Percentiles rank a stretch among this genome's conserved stretches.
phyloP scores from a whole-genome alignment of 2,329 filamentous ascomycete species.

The Exophiala lecanii-corni region DNA sequence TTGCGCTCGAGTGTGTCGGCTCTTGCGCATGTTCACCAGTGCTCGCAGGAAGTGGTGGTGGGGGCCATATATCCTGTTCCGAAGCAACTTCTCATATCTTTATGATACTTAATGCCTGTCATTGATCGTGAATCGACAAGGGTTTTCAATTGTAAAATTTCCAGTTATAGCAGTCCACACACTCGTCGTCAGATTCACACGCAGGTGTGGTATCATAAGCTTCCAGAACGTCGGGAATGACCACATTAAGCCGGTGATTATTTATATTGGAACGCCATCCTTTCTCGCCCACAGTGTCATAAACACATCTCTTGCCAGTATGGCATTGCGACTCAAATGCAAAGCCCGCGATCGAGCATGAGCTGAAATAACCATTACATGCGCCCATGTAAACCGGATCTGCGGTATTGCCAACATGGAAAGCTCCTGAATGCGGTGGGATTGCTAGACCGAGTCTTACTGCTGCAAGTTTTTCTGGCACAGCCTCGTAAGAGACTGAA shows the following conservation, averaged over 20 bases:
- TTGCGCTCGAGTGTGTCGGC: no score
- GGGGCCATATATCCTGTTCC: no score
- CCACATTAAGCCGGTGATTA: constrained; percentile 23
- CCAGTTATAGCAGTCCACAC: constrained; percentile 24
- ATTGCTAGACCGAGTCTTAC: constrained; percentile 18
- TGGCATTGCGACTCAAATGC: constrained; percentile 23
- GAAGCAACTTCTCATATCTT: no score
- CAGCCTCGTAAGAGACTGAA: constrained; percentile 20
- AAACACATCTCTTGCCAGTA: constrained; percentile 20
- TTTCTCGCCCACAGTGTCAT: constrained; percentile 23
- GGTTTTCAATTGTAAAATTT: constrained; percentile 13
- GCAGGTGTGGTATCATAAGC: constrained; percentile 20
- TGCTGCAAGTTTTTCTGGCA: constrained; percentile 19
- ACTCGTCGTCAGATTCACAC: constrained; percentile 21
- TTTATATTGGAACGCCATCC: constrained; percentile 21
- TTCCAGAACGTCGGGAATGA: constrained; percentile 23
- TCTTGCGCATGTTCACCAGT: no score
- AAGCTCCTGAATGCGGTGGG: constrained; percentile 7
- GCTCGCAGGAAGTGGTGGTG: no score
- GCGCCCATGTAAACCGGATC: constrained; percentile 25
- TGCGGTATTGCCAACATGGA: constrained; percentile 24
- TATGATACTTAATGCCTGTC: no score
- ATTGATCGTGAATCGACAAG: no score
- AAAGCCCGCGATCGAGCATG: constrained; percentile 21
- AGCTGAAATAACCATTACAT: constrained; percentile 19